Evolutionary conservation across 108 stramenopile species (phyloP), one percentile per base, ranked within the genome.

Genomic region (Cyclostephanos tholiformis): DNA sequence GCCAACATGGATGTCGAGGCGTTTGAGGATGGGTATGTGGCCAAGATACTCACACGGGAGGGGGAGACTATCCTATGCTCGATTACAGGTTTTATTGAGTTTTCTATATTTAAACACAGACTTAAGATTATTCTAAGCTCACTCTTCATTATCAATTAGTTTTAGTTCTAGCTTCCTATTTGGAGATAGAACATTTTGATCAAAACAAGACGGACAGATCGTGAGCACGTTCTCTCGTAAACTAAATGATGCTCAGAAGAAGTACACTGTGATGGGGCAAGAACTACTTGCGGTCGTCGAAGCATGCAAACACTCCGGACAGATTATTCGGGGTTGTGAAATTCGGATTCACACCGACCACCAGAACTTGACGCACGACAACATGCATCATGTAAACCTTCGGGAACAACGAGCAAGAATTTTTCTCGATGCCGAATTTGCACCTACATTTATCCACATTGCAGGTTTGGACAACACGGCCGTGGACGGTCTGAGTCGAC

Each of bases 1-100:
- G 98, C 98, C 19, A 97, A 98, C 75, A 98, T 98, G 98, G 98
- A 98, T 72, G 95, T 97, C 8, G 98, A 98, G 68, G 92, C 97
- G 3, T 98, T 97, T 56, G 95, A 96, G 53, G 96, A 96, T 79
- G 98, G 98, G 16, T 97, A 86, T 87, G 63, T 98, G 62, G 96
- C 97, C 17, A 95, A 95, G 29, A 97, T 98, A 36, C 75, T 97
- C 26, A 95, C 94, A 0, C 83, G 67, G 20, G 98, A 98, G 69
- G 98, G 98, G 23, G 95, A 96, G 64, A 86, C n/a, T n/a, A n/a
- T n/a, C n/a, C n/a, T n/a, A n/a, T n/a, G n/a, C n/a, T n/a, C n/a
- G n/a, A n/a, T n/a, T n/a, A n/a, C n/a, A n/a, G n/a, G n/a, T n/a
- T n/a, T n/a, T n/a, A n/a, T n/a, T n/a, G n/a, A n/a, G n/a, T n/a